Evolutionary conservation across 768 basidiomycete genomes (phyloP), one percentile per base, ranked within the genome.

Genomic region (Leccinum uliginosum): DNA sequence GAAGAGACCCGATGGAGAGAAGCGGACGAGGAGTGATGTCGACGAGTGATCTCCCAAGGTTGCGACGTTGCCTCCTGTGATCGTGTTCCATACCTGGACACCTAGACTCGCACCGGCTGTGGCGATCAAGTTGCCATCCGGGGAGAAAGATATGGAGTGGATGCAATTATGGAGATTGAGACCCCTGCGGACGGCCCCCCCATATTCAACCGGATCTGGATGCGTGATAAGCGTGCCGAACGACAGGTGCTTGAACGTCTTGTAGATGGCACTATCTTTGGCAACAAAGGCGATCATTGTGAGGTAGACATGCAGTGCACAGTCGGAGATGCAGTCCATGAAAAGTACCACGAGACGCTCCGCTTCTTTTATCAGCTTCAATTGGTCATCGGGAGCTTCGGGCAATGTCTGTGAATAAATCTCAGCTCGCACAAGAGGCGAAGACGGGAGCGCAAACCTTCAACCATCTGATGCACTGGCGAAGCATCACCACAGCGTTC

Each of bases 11-110:
- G 62, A 67, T 10, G 54, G 51, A 4, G 65, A 64, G 48, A 67
- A 67, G 4, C 58, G 40, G n/a, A 62, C 65, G 4, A 67, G 14
- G 0, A 58, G 11, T 10, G 65, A 52, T 3, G 57, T 53, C 0
- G 56, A 61, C 8, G 50, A 44, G 27, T 8, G 38, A 34, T 59
- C 55, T 21, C 65, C 65, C 15, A 67, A 35, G 32, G 58, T 65
- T 2, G 65, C 65, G 0, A 67, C 9, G 17, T 67, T 67, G 23
- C 48, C 48, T 6, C 65, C 65, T 0, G 66, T 67, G 35, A 62
- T 29, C 2, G 51, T 40, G 2, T 60, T 62, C 66, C 66, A 67
- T 12, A 67, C n/a, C 24, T 64, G 67, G 24, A 67, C 65, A 2
- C 62, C 60, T 3, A 68, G 52, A 23, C 50, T 43, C 0, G 8